phyloP scores from a whole-genome alignment of 2,329 filamentous ascomycete genomes.

The Lecanicillium sp. region DNA sequence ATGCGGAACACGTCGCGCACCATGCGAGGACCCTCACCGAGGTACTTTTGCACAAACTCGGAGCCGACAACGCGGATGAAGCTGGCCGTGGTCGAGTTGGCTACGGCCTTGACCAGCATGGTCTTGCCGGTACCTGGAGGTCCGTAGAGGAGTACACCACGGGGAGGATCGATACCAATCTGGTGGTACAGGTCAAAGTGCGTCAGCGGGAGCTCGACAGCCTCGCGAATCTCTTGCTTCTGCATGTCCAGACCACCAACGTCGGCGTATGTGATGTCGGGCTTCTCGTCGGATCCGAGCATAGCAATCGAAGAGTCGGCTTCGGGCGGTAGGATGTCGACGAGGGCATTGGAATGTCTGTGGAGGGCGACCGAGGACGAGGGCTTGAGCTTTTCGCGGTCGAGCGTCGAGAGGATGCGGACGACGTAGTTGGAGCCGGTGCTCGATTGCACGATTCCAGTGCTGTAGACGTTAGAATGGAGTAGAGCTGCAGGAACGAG shows the following conservation, averaged over 20 bases:
- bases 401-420: slow-evolving; percentile 93
- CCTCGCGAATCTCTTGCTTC: slow-evolving; percentile 98
- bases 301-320: slow-evolving; percentile 98
- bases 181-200: slow-evolving; percentile 99
- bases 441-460: slow-evolving; percentile 95
- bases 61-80: slow-evolving; percentile 98
- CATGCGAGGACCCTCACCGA: slow-evolving; percentile 97
- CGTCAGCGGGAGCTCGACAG: slow-evolving; percentile 90
- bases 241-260: slow-evolving; percentile 98
- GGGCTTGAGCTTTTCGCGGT: slow-evolving; percentile 95
- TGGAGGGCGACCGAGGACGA: slow-evolving; percentile 96
- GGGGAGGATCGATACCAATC: slow-evolving; percentile 96
- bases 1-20: slow-evolving; percentile 98
- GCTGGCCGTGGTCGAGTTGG: slow-evolving; percentile 94
- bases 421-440: slow-evolving; percentile 99
- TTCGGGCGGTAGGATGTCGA: slow-evolving; percentile 97
- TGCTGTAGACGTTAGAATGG: slow-evolving; percentile 48
- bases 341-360: slow-evolving; percentile 94
- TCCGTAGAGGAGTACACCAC: slow-evolving; percentile 91
- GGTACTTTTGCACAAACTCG: slow-evolving; percentile 97
- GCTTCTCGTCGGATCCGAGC: slow-evolving; percentile 94
- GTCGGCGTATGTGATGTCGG: slow-evolving; percentile 95
- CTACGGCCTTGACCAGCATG: slow-evolving; percentile 96
- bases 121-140: slow-evolving; percentile 95
- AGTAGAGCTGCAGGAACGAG: no score